phyloP scores from a whole-genome alignment of 371 early-diverging fungal species.

The Mycotypha africana region DNA sequence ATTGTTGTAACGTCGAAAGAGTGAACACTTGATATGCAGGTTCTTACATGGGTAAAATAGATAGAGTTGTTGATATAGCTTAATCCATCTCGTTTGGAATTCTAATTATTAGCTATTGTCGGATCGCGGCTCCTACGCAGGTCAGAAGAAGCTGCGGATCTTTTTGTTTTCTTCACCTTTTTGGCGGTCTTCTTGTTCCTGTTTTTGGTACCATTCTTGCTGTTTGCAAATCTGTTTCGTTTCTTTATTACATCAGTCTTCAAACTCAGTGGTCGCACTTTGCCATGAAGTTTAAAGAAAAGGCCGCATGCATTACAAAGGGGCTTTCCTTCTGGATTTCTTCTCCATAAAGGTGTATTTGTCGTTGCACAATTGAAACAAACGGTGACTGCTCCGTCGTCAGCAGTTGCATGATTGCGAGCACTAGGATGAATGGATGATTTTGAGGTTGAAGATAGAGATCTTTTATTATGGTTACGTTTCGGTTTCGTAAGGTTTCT shows the following conservation, averaged over 20 bases:
- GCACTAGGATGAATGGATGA: too few species aligned
- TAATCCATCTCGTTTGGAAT: too few species aligned
- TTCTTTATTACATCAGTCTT: conserved; percentile 32
- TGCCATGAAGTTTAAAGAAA: conserved; percentile 30
- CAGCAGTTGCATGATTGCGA: too few species aligned
- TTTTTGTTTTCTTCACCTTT: neutral
- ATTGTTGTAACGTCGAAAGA: too few species aligned
- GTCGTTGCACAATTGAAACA: conserved; percentile 26
- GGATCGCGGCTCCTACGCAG: too few species aligned
- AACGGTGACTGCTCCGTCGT: conserved; percentile 3
- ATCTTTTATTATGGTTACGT: too few species aligned
- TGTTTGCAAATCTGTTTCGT: conserved; percentile 21
- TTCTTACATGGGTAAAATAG: too few species aligned
- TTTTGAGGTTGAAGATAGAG: too few species aligned
- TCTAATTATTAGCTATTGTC: too few species aligned
- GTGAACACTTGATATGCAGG: too few species aligned
- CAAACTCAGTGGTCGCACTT: conserved; percentile 25
- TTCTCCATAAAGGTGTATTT: conserved; percentile 30
- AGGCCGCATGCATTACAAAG: conserved; percentile 31
- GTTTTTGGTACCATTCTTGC: neutral
- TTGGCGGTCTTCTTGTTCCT: conserved; percentile 2
- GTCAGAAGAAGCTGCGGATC: neutral
- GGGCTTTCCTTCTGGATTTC: conserved; percentile 22
- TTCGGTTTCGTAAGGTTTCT: neutral
- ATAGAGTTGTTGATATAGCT: too few species aligned